Evolutionary conservation across 371 early-diverging fungal genomes (phyloP), one percentile per base, ranked within the genome.

Genomic region (Amoeboaphelidium protococcarum): DNA sequence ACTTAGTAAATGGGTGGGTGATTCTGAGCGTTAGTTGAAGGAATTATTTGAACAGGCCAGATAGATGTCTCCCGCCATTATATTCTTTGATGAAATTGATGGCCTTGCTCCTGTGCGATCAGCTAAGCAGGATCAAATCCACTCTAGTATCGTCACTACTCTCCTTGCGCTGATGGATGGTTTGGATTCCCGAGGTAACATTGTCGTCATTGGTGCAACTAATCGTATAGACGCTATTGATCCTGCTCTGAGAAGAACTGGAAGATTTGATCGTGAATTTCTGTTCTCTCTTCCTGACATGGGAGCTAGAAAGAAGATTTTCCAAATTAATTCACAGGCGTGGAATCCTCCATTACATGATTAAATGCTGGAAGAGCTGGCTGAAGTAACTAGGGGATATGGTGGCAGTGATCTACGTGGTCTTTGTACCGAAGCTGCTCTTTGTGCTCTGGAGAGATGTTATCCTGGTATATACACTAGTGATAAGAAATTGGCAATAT

Each of bases 1-100:
- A 13, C 62, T 82, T 23, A 72, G 66, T 40, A 85, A 81, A 54
- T 82, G 76, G 71, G 76, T 81, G 13, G 86, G 86, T 12, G 82
- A 85, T 42, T 65, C 73, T 20, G 86, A 85, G 52, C 61, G 74
- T 48, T 61, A 73, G 25, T 54, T 80, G 19, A 58, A 72, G 41
- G 55, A 68, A n/a, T 54, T 80, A 16, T 80, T 80, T 54, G 67
- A 76, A 42, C 58, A 64, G 44, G 78, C 80, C 26, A 64, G 65
- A 47, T 58, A 59, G 13, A 62, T 65, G 58, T 57, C 58, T 52
- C 68, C 52, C n/a, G 54, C 54, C 45, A 62, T 69, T 48, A 65
- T 69, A 10, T 69, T 69, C 44, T 72, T 73, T 51, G 79, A 78
- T 54, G 79, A 78, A 54, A 75, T 78, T 40, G 76, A 75, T 52